These are phyloP conservation scores for Delonix regia DNA, from an alignment of 306 rosid species.

Conservation along the genomic window DNA sequence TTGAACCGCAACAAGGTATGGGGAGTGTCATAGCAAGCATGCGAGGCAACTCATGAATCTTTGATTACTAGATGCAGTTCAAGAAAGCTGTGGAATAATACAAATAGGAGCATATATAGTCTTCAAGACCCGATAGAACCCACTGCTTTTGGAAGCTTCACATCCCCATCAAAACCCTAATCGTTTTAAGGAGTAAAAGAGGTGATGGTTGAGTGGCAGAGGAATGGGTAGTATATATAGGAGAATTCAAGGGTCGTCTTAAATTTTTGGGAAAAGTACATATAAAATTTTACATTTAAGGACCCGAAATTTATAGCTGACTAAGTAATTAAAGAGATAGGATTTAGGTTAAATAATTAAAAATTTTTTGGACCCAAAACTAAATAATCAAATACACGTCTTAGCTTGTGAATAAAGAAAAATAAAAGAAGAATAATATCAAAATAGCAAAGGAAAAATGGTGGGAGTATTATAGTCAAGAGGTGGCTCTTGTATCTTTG, in stretches of 20 bases:
- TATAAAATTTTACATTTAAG: too few species aligned
- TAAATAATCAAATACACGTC: too few species aligned
- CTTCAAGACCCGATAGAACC: constrained; percentile 21
- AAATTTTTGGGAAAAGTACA: too few species aligned
- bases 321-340: too few species aligned
- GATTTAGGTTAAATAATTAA: too few species aligned
- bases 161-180: constrained; percentile 36
- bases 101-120: constrained; percentile 74
- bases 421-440: too few species aligned
- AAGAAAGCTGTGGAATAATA: constrained; percentile 99
- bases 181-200: neutral
- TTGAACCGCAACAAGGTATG: constrained; percentile 75
- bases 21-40: constrained; percentile 47
- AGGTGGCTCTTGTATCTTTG: too few species aligned
- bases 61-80: constrained; percentile 91
- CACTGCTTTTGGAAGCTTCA: constrained; percentile 39
- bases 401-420: too few species aligned
- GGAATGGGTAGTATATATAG: constrained; percentile 59
- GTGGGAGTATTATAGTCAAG: too few species aligned
- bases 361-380: too few species aligned
- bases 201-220: constrained; percentile 54
- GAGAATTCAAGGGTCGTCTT: constrained; percentile 41
- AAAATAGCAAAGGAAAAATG: too few species aligned
- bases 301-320: too few species aligned
- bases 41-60: constrained; percentile 36